phyloP scores from a whole-genome alignment of 495 filamentous ascomycete species.

The Thermothielavioides terrestris region DNA sequence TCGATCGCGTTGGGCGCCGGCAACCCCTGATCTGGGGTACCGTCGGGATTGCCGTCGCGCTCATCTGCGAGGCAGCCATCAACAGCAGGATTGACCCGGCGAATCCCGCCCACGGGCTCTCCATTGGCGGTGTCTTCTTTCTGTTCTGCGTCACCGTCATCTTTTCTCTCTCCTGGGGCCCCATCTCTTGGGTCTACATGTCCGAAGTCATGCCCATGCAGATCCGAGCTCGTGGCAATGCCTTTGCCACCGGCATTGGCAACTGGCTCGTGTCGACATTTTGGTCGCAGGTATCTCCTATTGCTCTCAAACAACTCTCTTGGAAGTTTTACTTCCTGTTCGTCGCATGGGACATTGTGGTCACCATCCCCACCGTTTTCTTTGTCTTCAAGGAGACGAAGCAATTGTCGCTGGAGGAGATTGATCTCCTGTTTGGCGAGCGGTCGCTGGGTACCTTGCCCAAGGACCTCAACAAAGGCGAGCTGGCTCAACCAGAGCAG shows the following conservation, averaged over 20 bases:
- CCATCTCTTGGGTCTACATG: slow-evolving; percentile 44
- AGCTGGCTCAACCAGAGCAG: neutral
- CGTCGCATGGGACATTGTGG: slow-evolving; percentile 20
- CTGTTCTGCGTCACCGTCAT: slow-evolving; percentile 41
- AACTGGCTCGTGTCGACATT: slow-evolving; percentile 46
- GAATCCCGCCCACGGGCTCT: slow-evolving; percentile 27
- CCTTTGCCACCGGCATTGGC: slow-evolving; percentile 38
- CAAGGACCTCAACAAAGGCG: slow-evolving; percentile 26
- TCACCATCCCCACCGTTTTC: slow-evolving; percentile 35
- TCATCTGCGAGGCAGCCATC: slow-evolving; percentile 37
- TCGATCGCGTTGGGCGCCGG: slow-evolving; percentile 43
- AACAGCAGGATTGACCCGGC: slow-evolving; percentile 33
- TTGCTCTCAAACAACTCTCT: slow-evolving; percentile 34
- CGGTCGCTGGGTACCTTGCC: slow-evolving; percentile 37
- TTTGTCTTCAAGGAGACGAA: slow-evolving; percentile 51
- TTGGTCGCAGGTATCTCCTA: slow-evolving; percentile 44
- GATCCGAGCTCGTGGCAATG: slow-evolving; percentile 41
- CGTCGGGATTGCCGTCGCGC: slow-evolving; percentile 31
- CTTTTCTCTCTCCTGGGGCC: slow-evolving; percentile 41
- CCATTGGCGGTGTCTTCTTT: slow-evolving; percentile 42
- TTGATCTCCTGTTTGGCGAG: slow-evolving; percentile 48
- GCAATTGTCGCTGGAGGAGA: slow-evolving; percentile 47
- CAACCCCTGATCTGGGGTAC: slow-evolving; percentile 36
- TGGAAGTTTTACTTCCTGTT: slow-evolving; percentile 46
- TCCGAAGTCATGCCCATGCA: slow-evolving; percentile 45